phyloP scores from a whole-genome alignment of 441 rosid species.

The Adansonia rubrostipa region DNA sequence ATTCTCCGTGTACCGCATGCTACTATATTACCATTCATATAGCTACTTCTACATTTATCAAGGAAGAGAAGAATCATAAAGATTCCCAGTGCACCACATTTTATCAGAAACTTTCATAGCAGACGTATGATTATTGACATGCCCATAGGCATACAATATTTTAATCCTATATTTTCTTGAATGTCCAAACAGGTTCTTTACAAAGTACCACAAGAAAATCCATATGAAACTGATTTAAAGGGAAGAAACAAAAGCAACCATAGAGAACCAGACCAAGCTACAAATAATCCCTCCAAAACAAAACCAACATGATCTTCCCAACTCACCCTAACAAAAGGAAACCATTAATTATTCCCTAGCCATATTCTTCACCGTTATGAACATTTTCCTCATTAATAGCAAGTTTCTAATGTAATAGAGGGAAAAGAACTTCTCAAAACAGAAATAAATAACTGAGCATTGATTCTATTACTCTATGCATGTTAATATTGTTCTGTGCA shows the following conservation, averaged over 20 bases:
- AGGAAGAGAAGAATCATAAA: background rate
- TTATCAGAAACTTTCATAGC: background rate
- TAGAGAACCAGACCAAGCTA: background rate
- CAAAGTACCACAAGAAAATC: conserved; percentile 3
- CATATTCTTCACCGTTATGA: background rate
- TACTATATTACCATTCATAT: background rate
- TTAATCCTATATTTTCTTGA: background rate
- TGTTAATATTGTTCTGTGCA: background rate
- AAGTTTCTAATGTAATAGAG: background rate
- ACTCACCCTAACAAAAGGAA: background rate
- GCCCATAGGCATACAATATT: background rate
- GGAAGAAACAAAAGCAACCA: background rate
- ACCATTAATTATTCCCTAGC: conserved; percentile 4
- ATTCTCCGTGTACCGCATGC: background rate
- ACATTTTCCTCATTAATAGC: background rate
- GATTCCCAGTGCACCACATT: background rate
- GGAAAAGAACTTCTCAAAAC: background rate
- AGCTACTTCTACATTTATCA: conserved; percentile 8
- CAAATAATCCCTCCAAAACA: background rate
- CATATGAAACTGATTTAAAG: background rate
- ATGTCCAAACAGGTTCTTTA: background rate
- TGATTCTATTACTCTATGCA: background rate
- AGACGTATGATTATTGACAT: background rate
- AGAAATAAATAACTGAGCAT: background rate
- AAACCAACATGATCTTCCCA: background rate